Base-by-base conservation (phyloP, 148 eudicot species). In the Vaccinium darrowii region DNA sequence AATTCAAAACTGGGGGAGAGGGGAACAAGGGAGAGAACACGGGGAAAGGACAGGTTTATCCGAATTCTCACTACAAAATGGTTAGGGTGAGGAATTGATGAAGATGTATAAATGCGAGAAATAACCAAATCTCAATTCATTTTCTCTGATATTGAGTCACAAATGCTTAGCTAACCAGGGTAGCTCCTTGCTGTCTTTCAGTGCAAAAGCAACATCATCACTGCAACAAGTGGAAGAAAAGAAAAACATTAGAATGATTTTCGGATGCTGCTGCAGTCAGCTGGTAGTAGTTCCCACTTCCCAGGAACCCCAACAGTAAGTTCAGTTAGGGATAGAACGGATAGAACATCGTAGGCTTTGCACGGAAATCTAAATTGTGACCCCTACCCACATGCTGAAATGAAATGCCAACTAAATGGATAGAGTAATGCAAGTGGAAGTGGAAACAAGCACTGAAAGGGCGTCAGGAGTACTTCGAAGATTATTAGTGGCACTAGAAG, bases 121-220 rank as follows among this genome's bases (percentile, higher is more conserved):
- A 76, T 78, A 57, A 78, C 0, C 0, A 18, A 78, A 23, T 27
- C 30, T 52, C 63, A 18, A 9, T 8, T 78, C 11, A 25, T 27
- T 54, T 78, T 36, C 25, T 79, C 9, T 49, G 18, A 19, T 21
- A 30, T 79, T 8, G 39, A 36, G 76, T 85, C 87, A 94, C 71
- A 97, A 71, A 85, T 97, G 95, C 87, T 95, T 95, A 52, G 95
- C 88, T 88, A 97, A 84, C 99, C 99, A 97, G 8, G 98, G 98
- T 54, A 95, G 89, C 86, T 97, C 99, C 90, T 92, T 88, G 88
- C 91, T 89, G 86, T 90, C 98, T 89, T 94, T 97, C 15, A 97
- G 87, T n/a, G 99, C 99, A 88, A 97, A 97, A 60, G 93, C 82
- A 77, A 97, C 98, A 82, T 97, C 99, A 85, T 97, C 99, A 84